These are phyloP conservation scores for Teunomyces gatunensis DNA, from an alignment of 805 yeast species.

Conservation along the genomic window DNA sequence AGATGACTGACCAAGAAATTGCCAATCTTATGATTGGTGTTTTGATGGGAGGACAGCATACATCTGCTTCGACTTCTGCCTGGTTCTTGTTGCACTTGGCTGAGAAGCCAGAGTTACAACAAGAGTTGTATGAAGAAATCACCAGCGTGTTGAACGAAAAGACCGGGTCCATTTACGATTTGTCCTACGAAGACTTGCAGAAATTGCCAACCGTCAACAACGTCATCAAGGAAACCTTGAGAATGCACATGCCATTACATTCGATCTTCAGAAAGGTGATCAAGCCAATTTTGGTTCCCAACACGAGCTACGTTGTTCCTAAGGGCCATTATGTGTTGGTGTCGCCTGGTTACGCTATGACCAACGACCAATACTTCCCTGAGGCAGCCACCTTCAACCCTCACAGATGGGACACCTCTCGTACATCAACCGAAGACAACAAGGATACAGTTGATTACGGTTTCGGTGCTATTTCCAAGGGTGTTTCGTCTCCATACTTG, in stretches of 20 bases:
- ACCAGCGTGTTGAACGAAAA: constrained; percentile 49
- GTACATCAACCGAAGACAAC: constrained; percentile 8
- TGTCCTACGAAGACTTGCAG: constrained; percentile 80
- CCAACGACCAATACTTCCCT: constrained; percentile 75
- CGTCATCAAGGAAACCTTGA: constrained; percentile 86
- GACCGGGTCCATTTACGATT: constrained; percentile 45
- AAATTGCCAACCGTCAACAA: constrained; percentile 80
- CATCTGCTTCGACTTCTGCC: constrained; percentile 92
- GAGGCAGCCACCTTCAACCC: constrained; percentile 72
- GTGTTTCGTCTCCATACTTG: constrained; percentile 91
- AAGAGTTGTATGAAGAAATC: constrained; percentile 76
- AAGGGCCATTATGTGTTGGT: constrained; percentile 86
- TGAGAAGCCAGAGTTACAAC: constrained; percentile 81
- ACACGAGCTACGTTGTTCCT: constrained; percentile 78
- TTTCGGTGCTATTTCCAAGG: constrained; percentile 94
- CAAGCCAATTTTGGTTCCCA: constrained; percentile 75
- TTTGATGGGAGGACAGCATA: constrained; percentile 99
- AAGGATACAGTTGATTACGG: constrained; percentile 78
- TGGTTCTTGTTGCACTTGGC: constrained; percentile 93
- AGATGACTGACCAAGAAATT: constrained; percentile 93
- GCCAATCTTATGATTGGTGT: constrained; percentile 93
- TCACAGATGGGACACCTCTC: constrained; percentile 67
- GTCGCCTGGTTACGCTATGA: constrained; percentile 89
- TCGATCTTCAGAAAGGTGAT: constrained; percentile 91
- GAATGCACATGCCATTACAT: constrained; percentile 96